Evolutionary conservation across 2,329 filamentous ascomycete genomes (phyloP).

Genomic region (Aspergillus jensenii): DNA sequence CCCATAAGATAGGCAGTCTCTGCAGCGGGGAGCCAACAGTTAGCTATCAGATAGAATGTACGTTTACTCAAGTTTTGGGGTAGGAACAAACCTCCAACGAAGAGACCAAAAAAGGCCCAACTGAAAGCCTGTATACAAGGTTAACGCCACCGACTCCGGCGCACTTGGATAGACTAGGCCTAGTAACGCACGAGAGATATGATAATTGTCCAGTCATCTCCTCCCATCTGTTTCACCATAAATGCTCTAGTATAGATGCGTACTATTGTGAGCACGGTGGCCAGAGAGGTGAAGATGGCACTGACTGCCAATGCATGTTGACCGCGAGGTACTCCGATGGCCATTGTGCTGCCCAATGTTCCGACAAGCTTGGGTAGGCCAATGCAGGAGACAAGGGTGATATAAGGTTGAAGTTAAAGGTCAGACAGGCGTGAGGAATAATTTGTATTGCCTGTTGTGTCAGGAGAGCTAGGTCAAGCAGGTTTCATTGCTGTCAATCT

Average conservation of each 20-base stretch:
- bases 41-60: background rate
- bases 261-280: conserved; percentile 34
- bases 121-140: conserved; percentile 23
- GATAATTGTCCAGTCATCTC: conserved; percentile 40
- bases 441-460: background rate
- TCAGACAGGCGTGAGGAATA: background rate
- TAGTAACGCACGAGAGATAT: conserved; percentile 30
- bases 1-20: conserved; percentile 33
- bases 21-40: conserved; percentile 3
- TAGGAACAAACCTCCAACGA: conserved; percentile 29
- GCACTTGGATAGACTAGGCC: background rate
- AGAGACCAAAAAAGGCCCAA: conserved; percentile 30
- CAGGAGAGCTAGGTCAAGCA: background rate
- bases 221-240: conserved; percentile 35
- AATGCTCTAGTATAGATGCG: conserved; percentile 41
- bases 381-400: background rate
- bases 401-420: background rate
- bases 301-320: conserved; percentile 28
- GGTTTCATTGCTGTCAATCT: background rate
- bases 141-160: background rate
- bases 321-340: conserved; percentile 27
- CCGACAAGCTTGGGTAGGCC: background rate
- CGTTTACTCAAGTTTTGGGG: background rate
- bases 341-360: conserved; percentile 17
- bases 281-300: conserved; percentile 32